Percentiles rank a stretch among this genome's conserved stretches.
Conservation (phyloP, 805 yeast species). For the Metschnikowia drakensbergensis region DNA sequence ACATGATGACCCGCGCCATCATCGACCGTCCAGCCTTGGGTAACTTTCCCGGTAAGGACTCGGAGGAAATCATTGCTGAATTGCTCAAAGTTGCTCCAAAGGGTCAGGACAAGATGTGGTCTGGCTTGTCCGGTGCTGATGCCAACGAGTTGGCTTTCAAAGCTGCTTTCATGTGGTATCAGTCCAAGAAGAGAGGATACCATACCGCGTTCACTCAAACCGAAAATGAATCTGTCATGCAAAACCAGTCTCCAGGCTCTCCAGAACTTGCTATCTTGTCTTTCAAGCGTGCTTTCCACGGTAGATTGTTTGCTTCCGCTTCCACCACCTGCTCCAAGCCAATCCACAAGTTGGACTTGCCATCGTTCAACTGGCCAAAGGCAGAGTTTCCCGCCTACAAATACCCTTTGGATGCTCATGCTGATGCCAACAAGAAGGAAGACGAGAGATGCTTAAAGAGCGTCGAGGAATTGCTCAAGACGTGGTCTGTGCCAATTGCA, state of each 20-base stretch:
- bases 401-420: constrained; percentile 75
- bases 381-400: constrained; percentile 84
- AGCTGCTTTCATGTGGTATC: constrained; percentile 83
- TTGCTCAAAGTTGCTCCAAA: constrained; percentile 69
- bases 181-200: constrained; percentile 63
- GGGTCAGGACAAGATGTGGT: constrained; percentile 73
- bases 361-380: constrained; percentile 95
- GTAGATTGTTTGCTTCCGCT: constrained; percentile 88
- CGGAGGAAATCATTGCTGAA: constrained; percentile 50
- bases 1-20: constrained; percentile 66
- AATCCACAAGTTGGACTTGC: constrained; percentile 87
- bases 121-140: constrained; percentile 80
- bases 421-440: constrained; percentile 63
- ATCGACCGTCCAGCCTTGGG: constrained; percentile 85
- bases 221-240: constrained; percentile 74
- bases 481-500: constrained; percentile 77
- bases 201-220: constrained; percentile 56
- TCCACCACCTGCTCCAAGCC: constrained; percentile 93
- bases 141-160: constrained; percentile 88
- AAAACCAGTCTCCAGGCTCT: constrained; percentile 80
- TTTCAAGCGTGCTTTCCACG: constrained; percentile 89
- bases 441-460: constrained; percentile 76
- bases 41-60: constrained; percentile 48
- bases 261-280: constrained; percentile 84
- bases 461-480: constrained; percentile 65